A percentile compares a stretch with the other conserved stretches of the same genome.
Conservation (phyloP, 352 stramenopile genomes). For the Phytophthora ramorum region DNA sequence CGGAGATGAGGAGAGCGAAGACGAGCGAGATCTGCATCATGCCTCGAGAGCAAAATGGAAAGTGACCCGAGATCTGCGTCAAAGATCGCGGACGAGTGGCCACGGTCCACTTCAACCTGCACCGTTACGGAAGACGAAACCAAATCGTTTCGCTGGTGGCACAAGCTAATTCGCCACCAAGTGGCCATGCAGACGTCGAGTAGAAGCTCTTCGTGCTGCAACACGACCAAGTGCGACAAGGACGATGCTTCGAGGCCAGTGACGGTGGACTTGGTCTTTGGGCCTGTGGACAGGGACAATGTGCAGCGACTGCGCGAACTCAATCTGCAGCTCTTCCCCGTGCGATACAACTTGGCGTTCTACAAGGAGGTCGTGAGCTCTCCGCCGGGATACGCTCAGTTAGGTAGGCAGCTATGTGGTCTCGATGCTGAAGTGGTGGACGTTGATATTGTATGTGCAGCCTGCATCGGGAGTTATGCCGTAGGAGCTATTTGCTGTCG, state of each 20-base stretch:
- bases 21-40: constrained; percentile 14
- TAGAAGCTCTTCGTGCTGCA: constrained; percentile 5
- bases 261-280: constrained; percentile 43
- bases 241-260: constrained; percentile 2
- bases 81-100: constrained; percentile 24
- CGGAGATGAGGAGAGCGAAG: constrained; percentile 3
- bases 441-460: constrained; percentile 19
- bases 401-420: constrained; percentile 37
- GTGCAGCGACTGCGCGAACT: constrained; percentile 86
- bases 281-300: constrained; percentile 66
- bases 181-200: not conserved
- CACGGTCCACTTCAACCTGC: constrained; percentile 29
- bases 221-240: constrained; percentile 4
- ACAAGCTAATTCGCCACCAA: constrained; percentile 12
- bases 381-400: constrained; percentile 54
- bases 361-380: constrained; percentile 91
- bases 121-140: constrained; percentile 25
- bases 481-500: constrained; percentile 92
- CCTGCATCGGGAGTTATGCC: constrained; percentile 81
- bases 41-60: not conserved
- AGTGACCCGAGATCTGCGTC: constrained; percentile 12
- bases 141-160: constrained; percentile 9
- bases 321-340: constrained; percentile 92
- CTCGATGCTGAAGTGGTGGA: not conserved
- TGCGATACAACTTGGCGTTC: constrained; percentile 93